A percentile compares a stretch with the other conserved stretches of the same genome.
Evolutionary conservation across 129 eudicot genomes (phyloP).

Genomic region (sunflower (Helianthus annuus)): DNA sequence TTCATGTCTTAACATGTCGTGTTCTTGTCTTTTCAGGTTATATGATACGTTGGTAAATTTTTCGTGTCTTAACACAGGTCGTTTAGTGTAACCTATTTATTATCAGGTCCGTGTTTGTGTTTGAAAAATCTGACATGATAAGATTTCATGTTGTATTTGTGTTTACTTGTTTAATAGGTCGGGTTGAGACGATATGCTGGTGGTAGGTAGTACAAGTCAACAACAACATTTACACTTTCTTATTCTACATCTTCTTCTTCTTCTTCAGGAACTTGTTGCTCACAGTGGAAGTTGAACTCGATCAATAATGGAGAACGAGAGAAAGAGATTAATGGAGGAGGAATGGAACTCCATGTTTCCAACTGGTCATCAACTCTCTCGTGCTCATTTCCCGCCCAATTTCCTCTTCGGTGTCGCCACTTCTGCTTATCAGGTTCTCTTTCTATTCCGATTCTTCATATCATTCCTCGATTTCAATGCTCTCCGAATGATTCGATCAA

Average conservation of each 20-base stretch:
- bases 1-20: no score
- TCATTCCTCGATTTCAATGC: not conserved
- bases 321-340: constrained; percentile 44
- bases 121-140: no score
- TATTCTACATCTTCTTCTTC: not conserved
- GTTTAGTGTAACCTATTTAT: no score
- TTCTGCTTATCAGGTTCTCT: constrained; percentile 67
- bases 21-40: no score
- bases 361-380: constrained; percentile 26
- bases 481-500: not conserved
- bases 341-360: constrained; percentile 46
- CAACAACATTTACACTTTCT: no score
- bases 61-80: no score
- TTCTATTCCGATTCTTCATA: not conserved
- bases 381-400: constrained; percentile 49
- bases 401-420: constrained; percentile 79
- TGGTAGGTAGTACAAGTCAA: no score
- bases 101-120: no score
- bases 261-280: not conserved
- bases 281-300: not conserved
- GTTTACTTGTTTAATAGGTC: no score
- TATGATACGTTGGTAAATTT: no score
- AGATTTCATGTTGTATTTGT: no score
- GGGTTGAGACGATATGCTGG: no score
- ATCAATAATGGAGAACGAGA: constrained; percentile 28